Evolutionary conservation across 164 flowering plant species (phyloP), one percentile per base, ranked within the genome.

Genomic region (grape (Vitis vinifera)): DNA sequence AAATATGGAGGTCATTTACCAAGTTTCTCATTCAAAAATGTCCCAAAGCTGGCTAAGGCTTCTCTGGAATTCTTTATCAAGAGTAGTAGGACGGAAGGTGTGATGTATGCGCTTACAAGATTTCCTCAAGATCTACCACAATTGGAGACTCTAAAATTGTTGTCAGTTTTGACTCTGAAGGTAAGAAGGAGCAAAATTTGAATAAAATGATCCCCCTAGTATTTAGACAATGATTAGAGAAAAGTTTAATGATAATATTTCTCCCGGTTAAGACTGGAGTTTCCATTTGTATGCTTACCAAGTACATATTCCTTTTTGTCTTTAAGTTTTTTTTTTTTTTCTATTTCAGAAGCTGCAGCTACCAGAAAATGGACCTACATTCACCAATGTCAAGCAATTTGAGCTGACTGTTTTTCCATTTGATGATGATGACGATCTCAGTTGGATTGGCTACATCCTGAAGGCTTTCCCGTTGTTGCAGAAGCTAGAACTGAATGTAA

Each of bases 401-500:
- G 55, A 51, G 17, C 65, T 72, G 49, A 64, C 63, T 51, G 51
- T 72, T 16, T 72, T 49, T 17, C 65, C 69, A 6, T 72, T 72
- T 51, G 23, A 59, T 10, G 69, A 66, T 66, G 75, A 72, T 30
- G 75, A 72, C 47, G 9, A 65, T 10, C 65, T 72, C 51, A 14
- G 50, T 10, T 71, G 69, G 75, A 51, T 65, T n/a, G 53, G 13
- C 27, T 72, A 49, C 37, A 31, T 72, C 30, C 65, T 72, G 65
- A 59, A 72, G 69, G 65, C 69, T 50, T 65, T 51, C 23, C 75
- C 75, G 5, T 59, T 59, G 27, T 17, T 72, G 65, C 63, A 50
- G 30, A 59, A 58, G 7, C 69, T 72, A 11, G 61, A 72, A 44
- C 8, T 72, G 37, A 65, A 72, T 66, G 75, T 72, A 51, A 66